Percentiles rank a stretch among this genome's conserved stretches.
Evolutionary conservation across 805 yeast species (phyloP).

Genomic region (Ogataea zsoltii): DNA sequence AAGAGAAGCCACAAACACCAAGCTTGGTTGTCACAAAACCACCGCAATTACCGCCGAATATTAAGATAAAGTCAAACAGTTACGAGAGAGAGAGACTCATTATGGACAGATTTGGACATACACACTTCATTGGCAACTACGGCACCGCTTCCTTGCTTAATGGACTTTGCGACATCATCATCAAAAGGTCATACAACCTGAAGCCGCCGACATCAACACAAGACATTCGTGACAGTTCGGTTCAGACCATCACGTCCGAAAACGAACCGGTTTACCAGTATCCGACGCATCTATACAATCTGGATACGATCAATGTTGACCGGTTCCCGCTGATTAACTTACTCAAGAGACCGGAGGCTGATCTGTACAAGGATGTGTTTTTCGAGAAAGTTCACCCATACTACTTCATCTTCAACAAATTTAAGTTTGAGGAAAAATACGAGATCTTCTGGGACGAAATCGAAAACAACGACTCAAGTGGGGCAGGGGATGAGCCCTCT

Average conservation of each 20-base stretch:
- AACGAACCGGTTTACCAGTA: conserved; percentile 36
- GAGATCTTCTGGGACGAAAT: conserved; percentile 42
- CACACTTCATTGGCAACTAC: conserved; percentile 48
- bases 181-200: conserved; percentile 37
- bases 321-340: conserved; percentile 42
- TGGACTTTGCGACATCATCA: conserved; percentile 43
- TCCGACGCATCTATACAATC: conserved; percentile 35
- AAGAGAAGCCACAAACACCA: not conserved
- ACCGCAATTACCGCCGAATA: conserved; percentile 23
- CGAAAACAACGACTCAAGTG: conserved; percentile 11
- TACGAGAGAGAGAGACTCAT: conserved; percentile 38
- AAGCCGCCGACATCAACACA: conserved; percentile 38
- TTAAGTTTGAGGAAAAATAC: conserved; percentile 35
- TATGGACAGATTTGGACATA: conserved; percentile 46
- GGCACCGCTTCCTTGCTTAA: conserved; percentile 47
- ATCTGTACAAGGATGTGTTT: conserved; percentile 38
- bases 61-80: conserved; percentile 23
- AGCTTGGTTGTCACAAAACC: too few species aligned
- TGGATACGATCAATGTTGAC: conserved; percentile 33
- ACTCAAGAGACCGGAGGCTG: conserved; percentile 37
- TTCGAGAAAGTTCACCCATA: conserved; percentile 46
- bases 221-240: conserved; percentile 35
- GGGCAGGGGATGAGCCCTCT: conserved; percentile 9
- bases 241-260: conserved; percentile 37
- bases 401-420: conserved; percentile 41